These are phyloP conservation scores for Backusella luteola DNA, from an alignment of 192 early-diverging fungal genomes.

Conservation along the genomic window DNA sequence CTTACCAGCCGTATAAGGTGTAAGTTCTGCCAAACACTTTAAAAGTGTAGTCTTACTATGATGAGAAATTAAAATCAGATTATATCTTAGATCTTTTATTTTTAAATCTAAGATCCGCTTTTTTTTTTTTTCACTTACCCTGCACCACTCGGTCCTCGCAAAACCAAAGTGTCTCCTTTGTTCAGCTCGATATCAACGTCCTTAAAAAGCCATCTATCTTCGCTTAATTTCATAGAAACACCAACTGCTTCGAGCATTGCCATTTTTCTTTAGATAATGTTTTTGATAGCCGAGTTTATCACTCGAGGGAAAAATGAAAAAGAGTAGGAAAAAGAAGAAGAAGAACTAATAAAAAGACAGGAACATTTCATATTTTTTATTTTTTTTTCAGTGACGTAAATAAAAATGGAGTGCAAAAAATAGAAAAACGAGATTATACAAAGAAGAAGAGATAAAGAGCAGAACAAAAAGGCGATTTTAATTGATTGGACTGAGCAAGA, in stretches of 20 bases:
- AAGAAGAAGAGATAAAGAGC: not conserved
- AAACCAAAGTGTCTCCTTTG: conserved; percentile 55
- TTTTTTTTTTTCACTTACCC: conserved; percentile 40
- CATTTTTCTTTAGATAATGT: not conserved
- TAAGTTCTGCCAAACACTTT: conserved; percentile 77
- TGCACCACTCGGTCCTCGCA: conserved; percentile 71
- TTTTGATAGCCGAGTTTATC: not conserved
- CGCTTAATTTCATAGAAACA: conserved; percentile 21
- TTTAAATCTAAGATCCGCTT: not conserved
- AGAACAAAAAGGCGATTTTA: not conserved
- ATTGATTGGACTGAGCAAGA: not conserved
- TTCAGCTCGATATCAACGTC: conserved; percentile 53
- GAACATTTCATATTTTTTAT: not conserved
- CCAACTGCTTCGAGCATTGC: conserved; percentile 7
- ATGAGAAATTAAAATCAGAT: not conserved
- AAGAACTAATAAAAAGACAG: not conserved
- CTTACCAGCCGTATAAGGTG: conserved; percentile 60
- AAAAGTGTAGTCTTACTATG: conserved; percentile 80
- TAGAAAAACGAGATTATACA: not conserved
- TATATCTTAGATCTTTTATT: not conserved
- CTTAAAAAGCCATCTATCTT: conserved; percentile 53
- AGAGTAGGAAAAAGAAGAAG: not conserved
- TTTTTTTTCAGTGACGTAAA: not conserved
- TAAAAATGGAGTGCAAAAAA: not conserved
- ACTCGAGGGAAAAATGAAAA: not conserved